phyloP scores from a whole-genome alignment of 768 basidiomycete genomes.

The Mycena filopes region DNA sequence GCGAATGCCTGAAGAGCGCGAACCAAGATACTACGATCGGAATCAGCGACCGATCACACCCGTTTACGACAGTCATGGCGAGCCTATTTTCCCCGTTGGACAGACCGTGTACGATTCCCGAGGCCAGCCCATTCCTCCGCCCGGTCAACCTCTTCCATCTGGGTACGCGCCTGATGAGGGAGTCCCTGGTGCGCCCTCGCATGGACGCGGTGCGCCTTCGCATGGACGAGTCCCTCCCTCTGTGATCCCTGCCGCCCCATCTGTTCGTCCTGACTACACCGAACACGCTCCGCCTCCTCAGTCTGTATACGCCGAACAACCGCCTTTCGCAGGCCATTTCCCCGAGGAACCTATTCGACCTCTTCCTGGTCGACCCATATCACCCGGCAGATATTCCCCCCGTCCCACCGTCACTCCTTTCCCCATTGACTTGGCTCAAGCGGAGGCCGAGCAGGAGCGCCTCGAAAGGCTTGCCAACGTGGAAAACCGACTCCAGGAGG shows the following conservation, averaged over 20 bases:
- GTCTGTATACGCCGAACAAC: conserved; percentile 11
- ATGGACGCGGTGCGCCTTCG: neutral
- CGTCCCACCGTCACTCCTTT: conserved; percentile 50
- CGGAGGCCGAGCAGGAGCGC: conserved; percentile 61
- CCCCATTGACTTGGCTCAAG: conserved; percentile 47
- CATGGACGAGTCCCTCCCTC: neutral
- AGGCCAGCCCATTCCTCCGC: conserved; percentile 21
- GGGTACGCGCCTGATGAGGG: conserved; percentile 16
- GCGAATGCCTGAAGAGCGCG: conserved; percentile 8
- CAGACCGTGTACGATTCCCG: conserved; percentile 19
- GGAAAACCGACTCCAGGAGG: conserved; percentile 59
- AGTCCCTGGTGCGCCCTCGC: neutral
- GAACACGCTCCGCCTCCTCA: conserved; percentile 1
- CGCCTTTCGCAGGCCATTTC: neutral
- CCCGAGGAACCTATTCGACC: conserved; percentile 18
- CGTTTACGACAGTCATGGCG: conserved; percentile 7
- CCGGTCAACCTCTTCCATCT: neutral
- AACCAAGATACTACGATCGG: conserved; percentile 19
- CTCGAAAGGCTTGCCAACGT: conserved; percentile 67
- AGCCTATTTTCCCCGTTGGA: conserved; percentile 11
- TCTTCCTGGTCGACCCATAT: conserved; percentile 21
- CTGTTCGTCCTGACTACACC: conserved; percentile 5
- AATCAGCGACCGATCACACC: conserved; percentile 17
- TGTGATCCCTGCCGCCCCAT: neutral
- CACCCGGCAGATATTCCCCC: conserved; percentile 38